phyloP scores from a whole-genome alignment of 2,329 filamentous ascomycete genomes.

The Fusarium chaquense region DNA sequence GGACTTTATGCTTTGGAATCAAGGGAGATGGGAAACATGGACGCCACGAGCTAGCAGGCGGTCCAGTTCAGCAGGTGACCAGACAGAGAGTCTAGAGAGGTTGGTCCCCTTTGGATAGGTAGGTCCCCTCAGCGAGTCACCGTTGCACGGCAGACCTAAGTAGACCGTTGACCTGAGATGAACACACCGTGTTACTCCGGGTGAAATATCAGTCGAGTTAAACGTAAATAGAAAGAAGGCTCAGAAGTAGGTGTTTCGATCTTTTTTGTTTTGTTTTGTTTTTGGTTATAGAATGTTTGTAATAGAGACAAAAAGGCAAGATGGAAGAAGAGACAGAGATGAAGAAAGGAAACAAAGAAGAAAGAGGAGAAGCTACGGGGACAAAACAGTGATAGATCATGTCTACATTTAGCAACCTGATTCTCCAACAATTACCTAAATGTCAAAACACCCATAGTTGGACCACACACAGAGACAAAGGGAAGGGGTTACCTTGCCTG shows the following conservation, averaged over 20 bases:
- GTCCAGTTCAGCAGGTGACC: slow-evolving; percentile 30
- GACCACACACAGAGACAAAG: not conserved
- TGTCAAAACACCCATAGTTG: slow-evolving; percentile 5
- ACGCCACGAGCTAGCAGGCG: slow-evolving; percentile 13
- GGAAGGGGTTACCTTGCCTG: not conserved
- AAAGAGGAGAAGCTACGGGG: not conserved
- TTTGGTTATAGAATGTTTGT: not conserved
- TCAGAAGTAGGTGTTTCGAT: not conserved
- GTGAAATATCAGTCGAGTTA: not conserved
- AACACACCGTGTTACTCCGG: slow-evolving; percentile 29
- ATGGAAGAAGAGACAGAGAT: not conserved
- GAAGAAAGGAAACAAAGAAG: not conserved
- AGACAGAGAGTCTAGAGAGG: slow-evolving; percentile 8
- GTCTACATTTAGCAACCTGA: slow-evolving; percentile 19
- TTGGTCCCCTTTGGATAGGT: not conserved
- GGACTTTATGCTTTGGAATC: not conserved
- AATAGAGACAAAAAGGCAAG: not conserved
- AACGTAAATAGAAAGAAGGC: slow-evolving; percentile 7
- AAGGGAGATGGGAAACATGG: not conserved
- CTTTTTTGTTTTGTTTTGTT: not conserved
- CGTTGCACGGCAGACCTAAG: slow-evolving; percentile 21
- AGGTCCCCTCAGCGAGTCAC: slow-evolving; percentile 27
- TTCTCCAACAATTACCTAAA: slow-evolving; percentile 7
- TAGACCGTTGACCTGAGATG: slow-evolving; percentile 19
- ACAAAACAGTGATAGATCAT: slow-evolving; percentile 1